Conservation (phyloP, 208 protist species). For the Trypanosoma congolense region DNA sequence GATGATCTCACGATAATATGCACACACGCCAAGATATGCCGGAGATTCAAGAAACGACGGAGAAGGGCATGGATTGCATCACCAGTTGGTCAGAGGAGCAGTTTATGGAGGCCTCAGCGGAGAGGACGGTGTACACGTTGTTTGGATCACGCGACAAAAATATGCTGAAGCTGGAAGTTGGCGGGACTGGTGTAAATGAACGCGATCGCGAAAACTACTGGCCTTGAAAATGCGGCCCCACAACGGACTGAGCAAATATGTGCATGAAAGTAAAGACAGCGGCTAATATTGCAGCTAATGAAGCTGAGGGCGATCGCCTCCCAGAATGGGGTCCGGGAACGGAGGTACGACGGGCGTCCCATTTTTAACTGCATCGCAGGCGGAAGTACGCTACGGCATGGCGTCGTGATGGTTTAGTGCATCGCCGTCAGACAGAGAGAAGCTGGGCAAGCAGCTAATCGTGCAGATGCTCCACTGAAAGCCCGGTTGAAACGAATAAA, state of each 20-base stretch:
- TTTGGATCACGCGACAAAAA: conserved; percentile 4
- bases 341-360: conserved; percentile 2
- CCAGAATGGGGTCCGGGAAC: too few species aligned
- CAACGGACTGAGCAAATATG: conserved; percentile 6
- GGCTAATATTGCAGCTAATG: conserved; percentile 1
- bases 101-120: conserved; percentile 1
- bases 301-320: conserved; percentile 4
- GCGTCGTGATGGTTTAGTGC: conserved; percentile 3
- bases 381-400: conserved; percentile 2
- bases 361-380: conserved; percentile 7
- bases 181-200: background rate
- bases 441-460: background rate
- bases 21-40: background rate
- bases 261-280: background rate
- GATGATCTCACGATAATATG: conserved; percentile 28
- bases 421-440: background rate
- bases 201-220: conserved; percentile 6
- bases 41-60: conserved; percentile 1
- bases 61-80: background rate
- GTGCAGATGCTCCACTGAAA: background rate
- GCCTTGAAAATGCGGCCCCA: conserved; percentile 8
- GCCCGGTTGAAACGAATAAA: background rate
- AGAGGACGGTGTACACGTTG: conserved; percentile 3
- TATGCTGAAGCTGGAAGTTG: background rate
- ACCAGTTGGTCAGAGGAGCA: background rate